These are phyloP conservation scores for Solanum hybrid DNA, from an alignment of 305 asterid species.

Conservation along the genomic window DNA sequence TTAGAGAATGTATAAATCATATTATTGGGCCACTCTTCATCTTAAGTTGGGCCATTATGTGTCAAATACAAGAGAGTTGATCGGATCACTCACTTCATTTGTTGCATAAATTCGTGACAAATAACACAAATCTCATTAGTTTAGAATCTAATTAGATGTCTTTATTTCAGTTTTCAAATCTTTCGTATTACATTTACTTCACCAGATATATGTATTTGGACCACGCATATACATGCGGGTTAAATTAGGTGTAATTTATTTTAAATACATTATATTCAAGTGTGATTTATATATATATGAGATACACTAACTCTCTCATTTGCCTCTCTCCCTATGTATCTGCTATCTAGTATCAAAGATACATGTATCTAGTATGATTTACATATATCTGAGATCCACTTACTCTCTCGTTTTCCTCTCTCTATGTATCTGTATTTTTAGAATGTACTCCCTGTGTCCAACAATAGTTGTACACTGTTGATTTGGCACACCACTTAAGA, in stretches of 20 bases:
- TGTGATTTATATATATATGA: neutral
- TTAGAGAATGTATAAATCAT: neutral
- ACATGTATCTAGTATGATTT: too few species aligned
- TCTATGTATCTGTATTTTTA: neutral
- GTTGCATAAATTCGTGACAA: neutral
- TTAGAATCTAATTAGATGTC: neutral
- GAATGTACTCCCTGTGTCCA: too few species aligned
- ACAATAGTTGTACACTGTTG: too few species aligned
- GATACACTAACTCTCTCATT: neutral
- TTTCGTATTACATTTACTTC: neutral
- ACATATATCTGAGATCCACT: neutral
- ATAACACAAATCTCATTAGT: neutral
- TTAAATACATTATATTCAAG: too few species aligned
- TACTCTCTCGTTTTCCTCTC: neutral
- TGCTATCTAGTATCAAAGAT: too few species aligned
- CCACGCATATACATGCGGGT: fast-evolving
- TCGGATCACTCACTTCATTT: neutral
- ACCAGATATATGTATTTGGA: neutral
- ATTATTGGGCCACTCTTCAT: neutral
- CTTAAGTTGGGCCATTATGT: neutral
- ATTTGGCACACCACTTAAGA: too few species aligned
- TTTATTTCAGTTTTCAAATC: neutral
- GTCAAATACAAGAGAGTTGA: neutral
- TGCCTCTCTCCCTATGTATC: too few species aligned
- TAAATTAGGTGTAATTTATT: neutral